phyloP scores from a whole-genome alignment of 2,329 filamentous ascomycete genomes.

The Septoria linicola region DNA sequence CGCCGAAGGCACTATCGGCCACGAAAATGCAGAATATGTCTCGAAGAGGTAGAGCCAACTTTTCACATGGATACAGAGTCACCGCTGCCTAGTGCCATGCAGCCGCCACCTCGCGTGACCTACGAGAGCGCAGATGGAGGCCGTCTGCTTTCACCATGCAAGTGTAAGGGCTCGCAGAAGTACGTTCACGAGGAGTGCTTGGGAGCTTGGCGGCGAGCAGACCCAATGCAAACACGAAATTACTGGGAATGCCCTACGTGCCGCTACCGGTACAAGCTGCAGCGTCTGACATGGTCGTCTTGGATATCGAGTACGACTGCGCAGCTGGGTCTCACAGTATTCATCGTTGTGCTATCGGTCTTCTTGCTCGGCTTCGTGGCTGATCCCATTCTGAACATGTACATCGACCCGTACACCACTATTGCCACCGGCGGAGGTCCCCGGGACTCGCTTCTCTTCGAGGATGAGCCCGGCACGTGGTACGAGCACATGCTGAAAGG shows the following conservation, averaged over 20 bases:
- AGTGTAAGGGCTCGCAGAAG: conserved; percentile 87
- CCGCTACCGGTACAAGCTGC: conserved; percentile 75
- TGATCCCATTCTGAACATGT: conserved; percentile 87
- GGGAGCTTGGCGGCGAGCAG: conserved; percentile 74
- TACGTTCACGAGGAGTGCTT: conserved; percentile 94
- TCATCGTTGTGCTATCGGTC: conserved; percentile 68
- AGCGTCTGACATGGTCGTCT: conserved; percentile 72
- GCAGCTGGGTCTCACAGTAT: conserved; percentile 68
- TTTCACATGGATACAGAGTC: conserved; percentile 48
- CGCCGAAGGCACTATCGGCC: conserved; percentile 60
- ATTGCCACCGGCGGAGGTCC: conserved; percentile 38
- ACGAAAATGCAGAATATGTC: conserved; percentile 83
- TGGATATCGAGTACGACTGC: conserved; percentile 57
- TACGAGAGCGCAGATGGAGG: conserved; percentile 74
- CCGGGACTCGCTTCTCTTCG: conserved; percentile 37
- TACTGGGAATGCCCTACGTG: conserved; percentile 90
- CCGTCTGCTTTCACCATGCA: conserved; percentile 82
- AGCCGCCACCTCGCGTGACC: conserved; percentile 57
- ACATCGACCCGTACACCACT: conserved; percentile 66
- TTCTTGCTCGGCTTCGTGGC: conserved; percentile 88
- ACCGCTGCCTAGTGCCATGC: conserved; percentile 56
- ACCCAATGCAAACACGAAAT: conserved; percentile 66
- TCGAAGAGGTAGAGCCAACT: conserved; percentile 68
- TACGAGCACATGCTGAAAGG: conserved; percentile 83
- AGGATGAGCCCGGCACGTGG: conserved; percentile 64